A percentile compares a stretch with the other conserved stretches of the same genome.
These are phyloP conservation scores for Talaromyces proteolyticus DNA, from an alignment of 495 filamentous ascomycete genomes.

Conservation along the genomic window DNA sequence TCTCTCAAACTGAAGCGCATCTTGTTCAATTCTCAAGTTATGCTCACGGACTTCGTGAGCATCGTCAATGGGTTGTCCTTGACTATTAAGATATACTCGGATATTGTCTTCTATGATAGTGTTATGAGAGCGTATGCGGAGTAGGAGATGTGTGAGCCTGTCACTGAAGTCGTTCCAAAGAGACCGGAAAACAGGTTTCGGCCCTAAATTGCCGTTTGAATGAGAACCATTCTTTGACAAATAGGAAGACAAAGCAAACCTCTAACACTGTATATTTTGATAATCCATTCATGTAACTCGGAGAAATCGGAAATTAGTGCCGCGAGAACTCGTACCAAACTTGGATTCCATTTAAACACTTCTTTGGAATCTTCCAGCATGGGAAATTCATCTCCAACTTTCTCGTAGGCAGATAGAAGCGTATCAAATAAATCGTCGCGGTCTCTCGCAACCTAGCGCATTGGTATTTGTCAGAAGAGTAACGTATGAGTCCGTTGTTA, in stretches of 20 bases:
- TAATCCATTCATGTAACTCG: slow-evolving; percentile 18
- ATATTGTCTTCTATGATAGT: slow-evolving; percentile 14
- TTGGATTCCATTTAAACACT: slow-evolving; percentile 8
- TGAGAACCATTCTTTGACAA: background rate
- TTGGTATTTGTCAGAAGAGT: no score
- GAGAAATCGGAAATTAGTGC: slow-evolving; percentile 21
- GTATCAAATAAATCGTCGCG: slow-evolving; percentile 16
- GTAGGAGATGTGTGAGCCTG: slow-evolving; percentile 14
- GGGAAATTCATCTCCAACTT: slow-evolving; percentile 21
- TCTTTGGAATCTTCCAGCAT: slow-evolving; percentile 8
- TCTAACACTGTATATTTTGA: slow-evolving; percentile 17
- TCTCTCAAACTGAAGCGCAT: slow-evolving; percentile 7
- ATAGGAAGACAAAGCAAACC: slow-evolving; percentile 9
- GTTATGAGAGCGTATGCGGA: slow-evolving; percentile 13
- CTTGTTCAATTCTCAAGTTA: slow-evolving; percentile 3
- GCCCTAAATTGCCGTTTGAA: background rate
- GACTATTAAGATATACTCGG: background rate
- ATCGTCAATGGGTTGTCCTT: slow-evolving; percentile 6
- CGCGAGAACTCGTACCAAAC: slow-evolving; percentile 16
- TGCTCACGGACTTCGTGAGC: slow-evolving; percentile 9
- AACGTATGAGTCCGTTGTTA: no score
- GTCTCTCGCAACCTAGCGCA: slow-evolving; percentile 10
- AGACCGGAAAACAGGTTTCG: slow-evolving; percentile 8
- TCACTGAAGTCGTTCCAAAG: slow-evolving; percentile 35
- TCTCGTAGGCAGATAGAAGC: slow-evolving; percentile 21